Evolutionary conservation across 192 early-diverging fungal genomes (phyloP), one percentile per base, ranked within the genome.

Genomic region (Backusella tarrabulga): DNA sequence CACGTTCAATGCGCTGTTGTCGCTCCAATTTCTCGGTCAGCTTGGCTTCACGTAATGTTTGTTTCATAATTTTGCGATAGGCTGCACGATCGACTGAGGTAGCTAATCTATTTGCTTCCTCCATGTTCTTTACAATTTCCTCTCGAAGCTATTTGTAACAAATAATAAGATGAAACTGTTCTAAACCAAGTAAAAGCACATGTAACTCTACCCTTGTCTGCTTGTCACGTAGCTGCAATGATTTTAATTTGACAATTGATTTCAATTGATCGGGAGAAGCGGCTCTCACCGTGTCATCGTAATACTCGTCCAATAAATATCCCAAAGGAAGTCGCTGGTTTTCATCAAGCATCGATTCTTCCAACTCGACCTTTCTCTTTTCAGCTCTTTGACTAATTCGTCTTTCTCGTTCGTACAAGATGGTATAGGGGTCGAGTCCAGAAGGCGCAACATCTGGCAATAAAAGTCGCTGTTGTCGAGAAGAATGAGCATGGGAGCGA

Each of bases 11-110:
- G n/a, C 96, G 86, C 76, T 95, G 93, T 76, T 93, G 92, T n/a
- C 92, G 87, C 70, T 99, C 97, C 41, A 96, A 86, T 78, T 91
- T 93, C 77, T 98, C 97, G 1, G 97, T 96, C 74, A 92, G 88
- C 7, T 93, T 86, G 15, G 94, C 94, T 75, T 97, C 95, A 6
- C 93, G 89, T 70, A 93, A 74, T 4, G 94, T 92, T 75, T 90
- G 92, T 77, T 91, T 94, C 89, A 94, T 93, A 80, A 93, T 89
- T 56, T 92, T 84, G 32, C 93, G 90, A 77, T 92, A 95, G 6
- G 87, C 85, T 1, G 88, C 83, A 69, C 96, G 89, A 82, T 99
- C 93, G 21, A 91, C 84, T 2, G 93, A 91, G 32, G 94, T 94
- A 3, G 91, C 89, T 38, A 97, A 84, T 78, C 91, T 91, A 17